phyloP scores from a whole-genome alignment of 208 protist genomes.

The Acanthamoeba polyphaga region DNA sequence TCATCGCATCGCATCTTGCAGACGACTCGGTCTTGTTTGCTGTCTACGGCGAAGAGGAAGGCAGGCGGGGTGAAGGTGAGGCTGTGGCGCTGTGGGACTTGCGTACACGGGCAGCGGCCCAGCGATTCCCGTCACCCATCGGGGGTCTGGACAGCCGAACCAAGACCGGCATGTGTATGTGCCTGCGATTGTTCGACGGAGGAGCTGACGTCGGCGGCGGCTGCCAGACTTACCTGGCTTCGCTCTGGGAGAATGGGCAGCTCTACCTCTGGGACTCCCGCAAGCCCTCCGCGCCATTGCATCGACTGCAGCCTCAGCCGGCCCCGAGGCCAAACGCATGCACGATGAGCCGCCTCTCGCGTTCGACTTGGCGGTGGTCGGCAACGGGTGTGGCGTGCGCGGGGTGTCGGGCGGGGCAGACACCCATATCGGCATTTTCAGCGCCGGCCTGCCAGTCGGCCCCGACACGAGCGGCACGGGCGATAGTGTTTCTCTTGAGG shows the following conservation, averaged over 20 bases:
- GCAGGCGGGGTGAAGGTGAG: neutral
- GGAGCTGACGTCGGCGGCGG: neutral
- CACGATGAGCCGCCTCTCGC: neutral
- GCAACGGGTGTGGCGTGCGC: neutral
- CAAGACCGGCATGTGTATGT: slow-evolving; percentile 13
- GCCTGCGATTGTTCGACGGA: neutral
- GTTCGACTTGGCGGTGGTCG: neutral
- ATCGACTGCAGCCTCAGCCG: neutral
- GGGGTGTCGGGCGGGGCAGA: neutral
- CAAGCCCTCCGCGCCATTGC: neutral
- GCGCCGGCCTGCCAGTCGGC: neutral
- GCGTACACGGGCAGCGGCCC: neutral
- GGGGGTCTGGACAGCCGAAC: neutral
- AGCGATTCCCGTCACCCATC: neutral
- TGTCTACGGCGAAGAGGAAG: neutral
- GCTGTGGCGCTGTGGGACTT: neutral
- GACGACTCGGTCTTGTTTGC: neutral
- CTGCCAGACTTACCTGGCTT: neutral
- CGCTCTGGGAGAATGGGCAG: neutral
- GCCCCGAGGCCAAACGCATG: neutral
- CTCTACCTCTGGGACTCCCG: slow-evolving; percentile 2
- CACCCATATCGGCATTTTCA: neutral
- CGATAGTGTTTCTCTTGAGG: neutral
- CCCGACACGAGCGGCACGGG: neutral
- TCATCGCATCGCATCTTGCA: neutral